Evolutionary conservation across 495 filamentous ascomycete genomes (phyloP), one percentile per base, ranked within the genome.

Genomic region (Margaritispora aquatica): DNA sequence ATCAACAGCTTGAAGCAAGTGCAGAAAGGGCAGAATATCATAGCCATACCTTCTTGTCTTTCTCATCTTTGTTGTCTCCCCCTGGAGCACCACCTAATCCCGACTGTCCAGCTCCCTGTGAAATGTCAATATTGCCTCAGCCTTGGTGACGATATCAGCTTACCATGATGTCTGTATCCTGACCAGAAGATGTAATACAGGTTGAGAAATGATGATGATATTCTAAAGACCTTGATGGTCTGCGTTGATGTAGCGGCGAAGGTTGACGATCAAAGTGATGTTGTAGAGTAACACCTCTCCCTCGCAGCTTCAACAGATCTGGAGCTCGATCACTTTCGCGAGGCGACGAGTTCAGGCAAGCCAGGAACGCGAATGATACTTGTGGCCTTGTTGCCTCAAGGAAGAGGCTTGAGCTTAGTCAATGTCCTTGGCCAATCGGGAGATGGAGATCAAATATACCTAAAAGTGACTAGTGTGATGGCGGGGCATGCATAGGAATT

Each of bases 1-100:
- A 34, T 31, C 9, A 19, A 41, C 8, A 36, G 29, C 22, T 9
- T 22, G 29, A 22, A 41, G 27, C n/a, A 21, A 38, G 19, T 29
- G 2, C 21, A 38, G 21, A 5, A 11, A 3, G n/a, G n/a, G 10
- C 26, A 17, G n/a, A 11, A 23, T 34, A 13, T 2, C 26, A 17
- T 3, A 10, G 21, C 13, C 48, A 58, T 80, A 96, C 92, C 89
- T 97, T 96, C 77, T 93, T 91, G 63, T 96, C 90, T 74, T 96
- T 96, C 23, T 91, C 88, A 72, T 96, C 88, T 57, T 83, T 85
- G 58, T 84, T 85, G 73, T 92, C 88, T 54, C 84, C 84, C 57
- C 88, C 88, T 58, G 75, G 78, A 48, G 77, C 80, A 47, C 79
- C 73, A 61, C 89, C 88, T 72, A 94, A 85, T 60, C 87, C 89